Base-by-base conservation (phyloP, 495 filamentous ascomycete species). In the Aspergillus nanangensis region DNA sequence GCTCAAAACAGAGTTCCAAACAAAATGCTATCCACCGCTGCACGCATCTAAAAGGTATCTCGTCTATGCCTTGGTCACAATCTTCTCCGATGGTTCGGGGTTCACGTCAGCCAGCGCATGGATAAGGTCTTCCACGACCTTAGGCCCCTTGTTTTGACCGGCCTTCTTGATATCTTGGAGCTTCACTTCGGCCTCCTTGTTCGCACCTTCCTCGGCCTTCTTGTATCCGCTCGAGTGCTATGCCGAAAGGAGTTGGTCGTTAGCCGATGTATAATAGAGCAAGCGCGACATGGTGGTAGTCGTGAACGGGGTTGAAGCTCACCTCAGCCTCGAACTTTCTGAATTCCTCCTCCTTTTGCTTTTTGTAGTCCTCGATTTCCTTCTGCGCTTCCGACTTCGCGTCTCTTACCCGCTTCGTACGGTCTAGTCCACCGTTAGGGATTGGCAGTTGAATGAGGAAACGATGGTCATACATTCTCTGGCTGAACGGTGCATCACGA, bases 381-480 rank as follows among this genome's bases (percentile, higher is more conserved):
- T 96, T 96, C 69, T 97, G 93, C 39, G 93, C 93, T 63, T 97
- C 92, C 58, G 79, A 80, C 60, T 91, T 86, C 43, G 93, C 94
- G 65, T 97, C 93, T 65, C 87, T 95, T 70, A 97, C 90, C 56
- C 88, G 81, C 74, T 96, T 95, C 38, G 93, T 96, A 58, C 93
- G 90, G 77, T 95, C 93, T 96, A 55, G 46, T n/a, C n/a, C n/a
- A n/a, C n/a, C n/a, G n/a, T n/a, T n/a, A n/a, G n/a, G n/a, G n/a
- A n/a, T n/a, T n/a, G n/a, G n/a, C n/a, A n/a, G n/a, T n/a, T n/a
- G n/a, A n/a, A n/a, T n/a, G n/a, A n/a, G n/a, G n/a, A n/a, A n/a
- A n/a, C n/a, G n/a, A n/a, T n/a, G 46, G 42, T 49, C 66, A 50
- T 80, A 88, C 84, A 88, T 80, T 88, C 84, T 79, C 84, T 73